These are phyloP conservation scores for Stropharia rugosoannulata DNA, from an alignment of 768 basidiomycete genomes.

Conservation along the genomic window DNA sequence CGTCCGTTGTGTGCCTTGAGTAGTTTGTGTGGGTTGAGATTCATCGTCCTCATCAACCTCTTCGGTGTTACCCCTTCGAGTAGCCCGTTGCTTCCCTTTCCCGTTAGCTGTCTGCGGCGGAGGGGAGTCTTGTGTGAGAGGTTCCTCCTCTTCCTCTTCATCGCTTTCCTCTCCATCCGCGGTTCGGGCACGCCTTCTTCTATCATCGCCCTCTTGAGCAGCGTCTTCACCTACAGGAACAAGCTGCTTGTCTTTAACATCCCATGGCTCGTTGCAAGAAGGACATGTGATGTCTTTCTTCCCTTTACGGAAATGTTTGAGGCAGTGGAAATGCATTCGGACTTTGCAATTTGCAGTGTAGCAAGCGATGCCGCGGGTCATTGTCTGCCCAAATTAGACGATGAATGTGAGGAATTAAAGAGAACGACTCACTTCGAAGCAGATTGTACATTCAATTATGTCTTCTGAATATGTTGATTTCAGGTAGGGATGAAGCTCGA, in stretches of 20 bases:
- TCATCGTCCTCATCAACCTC: conserved; percentile 40
- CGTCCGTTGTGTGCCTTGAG: conserved; percentile 23
- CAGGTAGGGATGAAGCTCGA: conserved; percentile 76
- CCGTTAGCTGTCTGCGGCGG: conserved; percentile 10
- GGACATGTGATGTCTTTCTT: conserved; percentile 44
- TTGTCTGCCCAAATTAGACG: conserved; percentile 38
- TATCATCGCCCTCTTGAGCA: conserved; percentile 58
- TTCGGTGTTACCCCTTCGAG: conserved; percentile 30
- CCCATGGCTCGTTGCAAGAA: conserved; percentile 54
- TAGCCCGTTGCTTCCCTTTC: conserved; percentile 13
- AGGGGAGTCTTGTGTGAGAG: conserved; percentile 26
- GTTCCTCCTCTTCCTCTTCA: conserved; percentile 35
- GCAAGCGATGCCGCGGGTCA: conserved; percentile 72
- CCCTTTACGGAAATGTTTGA: conserved; percentile 43
- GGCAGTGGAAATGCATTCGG: conserved; percentile 67
- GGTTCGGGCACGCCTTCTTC: conserved; percentile 30
- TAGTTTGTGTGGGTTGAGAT: conserved; percentile 11
- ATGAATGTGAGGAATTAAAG: neutral
- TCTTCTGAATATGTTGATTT: conserved; percentile 73
- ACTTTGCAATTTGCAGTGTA: conserved; percentile 58
- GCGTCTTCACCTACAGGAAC: conserved; percentile 69
- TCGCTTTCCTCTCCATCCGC: conserved; percentile 42
- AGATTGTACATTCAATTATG: conserved; percentile 69
- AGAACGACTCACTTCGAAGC: conserved; percentile 54
- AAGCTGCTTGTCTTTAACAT: conserved; percentile 44